These are phyloP conservation scores for Cystofilobasidium macerans DNA, from an alignment of 768 basidiomycete species.

Conservation along the genomic window DNA sequence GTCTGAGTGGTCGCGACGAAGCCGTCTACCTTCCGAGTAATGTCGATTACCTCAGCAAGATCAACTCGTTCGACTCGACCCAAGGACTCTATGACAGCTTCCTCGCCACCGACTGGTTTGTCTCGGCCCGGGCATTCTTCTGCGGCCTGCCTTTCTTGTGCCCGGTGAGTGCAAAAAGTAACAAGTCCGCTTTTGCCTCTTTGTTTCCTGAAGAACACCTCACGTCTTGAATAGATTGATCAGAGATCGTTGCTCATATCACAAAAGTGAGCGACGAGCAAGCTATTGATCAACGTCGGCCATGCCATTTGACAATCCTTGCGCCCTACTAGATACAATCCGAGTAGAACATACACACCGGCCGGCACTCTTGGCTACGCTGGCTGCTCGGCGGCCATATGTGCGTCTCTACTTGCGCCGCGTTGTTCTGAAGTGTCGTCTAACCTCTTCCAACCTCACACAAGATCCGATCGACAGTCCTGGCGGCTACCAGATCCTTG, in stretches of 20 bases:
- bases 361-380: slow-evolving; percentile 63
- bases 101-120: background rate
- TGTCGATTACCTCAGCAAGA: slow-evolving; percentile 53
- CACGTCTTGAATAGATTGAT: slow-evolving; percentile 42
- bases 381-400: slow-evolving; percentile 51
- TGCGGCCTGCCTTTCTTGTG: background rate
- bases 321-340: too few species aligned
- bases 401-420: slow-evolving; percentile 48
- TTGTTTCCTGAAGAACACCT: too few species aligned
- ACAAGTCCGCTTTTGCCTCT: too few species aligned
- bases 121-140: background rate
- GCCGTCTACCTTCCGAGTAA: slow-evolving; percentile 62
- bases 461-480: slow-evolving; percentile 30
- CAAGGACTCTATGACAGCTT: background rate
- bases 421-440: slow-evolving; percentile 37
- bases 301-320: too few species aligned
- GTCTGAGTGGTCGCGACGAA: slow-evolving; percentile 44
- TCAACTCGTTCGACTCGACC: slow-evolving; percentile 39
- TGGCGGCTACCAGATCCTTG: slow-evolving; percentile 57
- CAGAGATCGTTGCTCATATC: slow-evolving; percentile 51
- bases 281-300: too few species aligned
- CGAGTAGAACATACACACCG: slow-evolving; percentile 56
- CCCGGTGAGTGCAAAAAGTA: background rate
- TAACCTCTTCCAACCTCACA: slow-evolving; percentile 1
- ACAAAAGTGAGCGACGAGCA: too few species aligned